Evolutionary conservation across 2,329 filamentous ascomycete species (phyloP).

Genomic region (Leptographium flavum): DNA sequence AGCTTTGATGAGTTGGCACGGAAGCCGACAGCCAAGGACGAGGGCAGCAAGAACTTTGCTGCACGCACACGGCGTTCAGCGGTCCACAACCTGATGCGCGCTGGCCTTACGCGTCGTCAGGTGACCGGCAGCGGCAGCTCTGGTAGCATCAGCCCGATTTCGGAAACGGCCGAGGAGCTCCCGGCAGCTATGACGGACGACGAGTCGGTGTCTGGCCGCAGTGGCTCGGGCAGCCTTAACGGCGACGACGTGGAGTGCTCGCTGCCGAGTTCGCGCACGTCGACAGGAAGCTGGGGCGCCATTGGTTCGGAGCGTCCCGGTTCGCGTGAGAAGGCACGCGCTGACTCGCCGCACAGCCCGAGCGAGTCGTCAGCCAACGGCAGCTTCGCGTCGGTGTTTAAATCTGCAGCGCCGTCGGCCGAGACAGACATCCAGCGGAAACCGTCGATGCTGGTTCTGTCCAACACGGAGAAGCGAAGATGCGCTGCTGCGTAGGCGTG

Average conservation of each 20-base stretch:
- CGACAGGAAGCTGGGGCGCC: slow-evolving; percentile 59
- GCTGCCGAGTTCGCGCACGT: slow-evolving; percentile 61
- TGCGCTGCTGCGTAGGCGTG: slow-evolving; percentile 1
- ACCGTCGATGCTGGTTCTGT: slow-evolving; percentile 75
- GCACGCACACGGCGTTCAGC: slow-evolving; percentile 84
- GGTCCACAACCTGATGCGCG: slow-evolving; percentile 80
- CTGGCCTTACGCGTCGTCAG: slow-evolving; percentile 76
- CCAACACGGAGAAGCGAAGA: slow-evolving; percentile 76
- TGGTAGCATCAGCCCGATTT: slow-evolving; percentile 79
- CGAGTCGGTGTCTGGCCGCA: slow-evolving; percentile 58
- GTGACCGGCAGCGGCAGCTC: slow-evolving; percentile 55
- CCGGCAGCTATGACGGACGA: slow-evolving; percentile 61
- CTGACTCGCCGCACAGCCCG: slow-evolving; percentile 52
- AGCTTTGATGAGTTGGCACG: slow-evolving; percentile 78
- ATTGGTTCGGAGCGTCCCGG: slow-evolving; percentile 78
- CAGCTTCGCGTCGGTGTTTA: slow-evolving; percentile 54
- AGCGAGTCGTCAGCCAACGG: slow-evolving; percentile 35
- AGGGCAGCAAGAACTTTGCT: slow-evolving; percentile 96
- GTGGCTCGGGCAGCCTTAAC: slow-evolving; percentile 66
- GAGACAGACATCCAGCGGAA: slow-evolving; percentile 55
- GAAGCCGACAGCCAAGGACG: slow-evolving; percentile 82
- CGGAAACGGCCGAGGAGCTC: slow-evolving; percentile 56
- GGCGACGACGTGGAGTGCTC: slow-evolving; percentile 52
- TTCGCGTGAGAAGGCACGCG: slow-evolving; percentile 50
- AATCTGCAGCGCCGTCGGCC: slow-evolving; percentile 43